Conservation (phyloP, 202 grass and related monocot species). For the Setaria viridis region DNA sequence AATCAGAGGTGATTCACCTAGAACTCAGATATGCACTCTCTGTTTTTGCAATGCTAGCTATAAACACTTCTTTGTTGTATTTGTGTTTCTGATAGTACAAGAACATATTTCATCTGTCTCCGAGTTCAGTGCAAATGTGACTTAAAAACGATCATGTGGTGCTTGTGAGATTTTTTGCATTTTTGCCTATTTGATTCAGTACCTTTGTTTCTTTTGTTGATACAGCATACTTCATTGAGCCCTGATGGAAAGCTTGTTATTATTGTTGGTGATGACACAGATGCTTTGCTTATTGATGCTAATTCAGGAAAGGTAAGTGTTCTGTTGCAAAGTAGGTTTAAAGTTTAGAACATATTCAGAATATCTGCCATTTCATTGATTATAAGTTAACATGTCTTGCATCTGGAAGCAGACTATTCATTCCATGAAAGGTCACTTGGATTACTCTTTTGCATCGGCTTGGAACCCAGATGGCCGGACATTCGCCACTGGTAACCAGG, state of each 20-base stretch:
- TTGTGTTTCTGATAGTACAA: slow-evolving; percentile 4
- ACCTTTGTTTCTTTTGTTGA: slow-evolving; percentile 28
- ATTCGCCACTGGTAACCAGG: slow-evolving; percentile 85
- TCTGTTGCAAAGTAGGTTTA: slow-evolving; percentile 1
- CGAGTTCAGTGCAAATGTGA: slow-evolving; percentile 21
- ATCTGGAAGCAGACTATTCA: slow-evolving; percentile 56
- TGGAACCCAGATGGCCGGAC: slow-evolving; percentile 78
- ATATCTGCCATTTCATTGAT: slow-evolving; percentile 25
- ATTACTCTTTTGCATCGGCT: slow-evolving; percentile 84
- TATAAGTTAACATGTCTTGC: slow-evolving; percentile 32
- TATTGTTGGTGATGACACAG: slow-evolving; percentile 72
- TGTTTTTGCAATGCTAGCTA: slow-evolving; percentile 9
- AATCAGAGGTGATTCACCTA: slow-evolving; percentile 3
- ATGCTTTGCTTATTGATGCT: slow-evolving; percentile 76
- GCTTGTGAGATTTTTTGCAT: neutral
- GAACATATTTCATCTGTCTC: slow-evolving; percentile 10
- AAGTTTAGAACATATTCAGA: slow-evolving; percentile 14
- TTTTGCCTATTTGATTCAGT: slow-evolving; percentile 20
- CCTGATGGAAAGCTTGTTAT: slow-evolving; percentile 71
- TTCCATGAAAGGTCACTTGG: slow-evolving; percentile 67
- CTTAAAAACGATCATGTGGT: neutral
- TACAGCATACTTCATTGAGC: slow-evolving; percentile 80
- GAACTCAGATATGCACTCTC: neutral
- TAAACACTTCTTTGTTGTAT: neutral
- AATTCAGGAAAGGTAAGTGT: slow-evolving; percentile 72